These are phyloP conservation scores for Vaccinium macrocarpon DNA, from an alignment of 148 eudicot species.

Conservation along the genomic window DNA sequence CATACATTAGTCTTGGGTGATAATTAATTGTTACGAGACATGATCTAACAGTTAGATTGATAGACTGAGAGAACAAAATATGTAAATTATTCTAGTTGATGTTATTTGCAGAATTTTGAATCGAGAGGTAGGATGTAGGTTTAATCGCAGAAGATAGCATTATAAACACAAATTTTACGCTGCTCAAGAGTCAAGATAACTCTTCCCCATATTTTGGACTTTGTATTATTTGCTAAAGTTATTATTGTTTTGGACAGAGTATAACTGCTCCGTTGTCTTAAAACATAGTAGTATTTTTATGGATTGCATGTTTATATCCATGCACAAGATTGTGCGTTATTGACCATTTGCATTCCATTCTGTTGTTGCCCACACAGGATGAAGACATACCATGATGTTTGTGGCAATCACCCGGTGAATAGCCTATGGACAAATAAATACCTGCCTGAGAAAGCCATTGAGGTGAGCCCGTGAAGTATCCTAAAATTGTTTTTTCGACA, in stretches of 20 bases:
- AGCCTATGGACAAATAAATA: conserved; percentile 89
- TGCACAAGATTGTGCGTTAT: neutral
- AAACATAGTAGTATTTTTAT: no score
- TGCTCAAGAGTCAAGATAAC: neutral
- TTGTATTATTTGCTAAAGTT: neutral
- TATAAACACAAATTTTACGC: neutral
- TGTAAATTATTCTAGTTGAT: neutral
- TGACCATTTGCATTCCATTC: conserved; percentile 9
- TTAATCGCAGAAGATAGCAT: neutral
- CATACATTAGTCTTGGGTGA: neutral
- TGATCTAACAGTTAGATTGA: neutral
- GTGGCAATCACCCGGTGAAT: conserved; percentile 51
- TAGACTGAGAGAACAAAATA: neutral
- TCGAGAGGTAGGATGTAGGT: neutral
- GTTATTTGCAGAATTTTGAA: neutral
- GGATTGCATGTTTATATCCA: neutral
- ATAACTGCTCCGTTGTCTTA: neutral
- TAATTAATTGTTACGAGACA: neutral
- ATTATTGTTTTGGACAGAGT: neutral
- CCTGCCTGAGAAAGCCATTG: conserved; percentile 78
- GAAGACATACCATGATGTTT: conserved; percentile 39
- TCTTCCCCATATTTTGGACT: neutral
- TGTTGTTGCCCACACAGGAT: conserved; percentile 35
- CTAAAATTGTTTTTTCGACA: neutral
- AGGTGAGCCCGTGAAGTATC: conserved; percentile 43